Evolutionary conservation across 148 eudicot species (phyloP), one percentile per base, ranked within the genome.

Genomic region (Gaultheria prostrata): DNA sequence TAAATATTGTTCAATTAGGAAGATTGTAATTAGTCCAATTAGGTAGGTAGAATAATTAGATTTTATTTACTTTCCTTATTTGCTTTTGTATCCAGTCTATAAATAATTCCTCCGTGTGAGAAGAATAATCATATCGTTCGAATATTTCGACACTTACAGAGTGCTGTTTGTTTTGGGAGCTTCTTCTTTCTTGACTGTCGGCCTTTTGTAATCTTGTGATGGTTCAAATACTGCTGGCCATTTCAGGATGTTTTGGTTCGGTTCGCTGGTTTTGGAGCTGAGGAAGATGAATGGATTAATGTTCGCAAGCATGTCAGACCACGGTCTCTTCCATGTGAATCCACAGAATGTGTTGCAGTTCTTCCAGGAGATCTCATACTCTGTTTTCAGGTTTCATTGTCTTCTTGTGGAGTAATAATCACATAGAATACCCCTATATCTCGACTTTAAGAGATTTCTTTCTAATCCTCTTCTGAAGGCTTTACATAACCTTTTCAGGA

Each of bases 251-350:
- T 93, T 87, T 79, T 92, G 75, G 97, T 97, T 83, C 98, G 97
- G 53, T 94, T 94, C 87, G 82, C 99, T 86, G 99, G 99, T 86
- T 97, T 97, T 86, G 98, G 97, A 73, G 87, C 90, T 45, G 95
- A 95, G 81, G 98, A 97, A 88, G 99, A 97, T 90, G 99, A 97
- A 87, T 97, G 99, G 99, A 88, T 97, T 80, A 92, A 91, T 84
- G 88, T 97, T 71, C 94, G 93, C 83, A 93, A 81, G 90, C 94
- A 88, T 92, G 92, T 93, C 76, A 94, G 99, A 87, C 99, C 91
- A 80, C 91, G 99, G 43, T 97, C 99, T 81, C 95, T 94, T 79
- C 99, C 99, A 80, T 97, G 99, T 83, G 99, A 97, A 86, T 81
- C 98, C 48, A 85, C 95, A 78, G 99, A 97, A 84, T 97, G 99